Conservation (phyloP, 139 green algal genomes). For the Auxenochlorella pyrenoidosa region DNA sequence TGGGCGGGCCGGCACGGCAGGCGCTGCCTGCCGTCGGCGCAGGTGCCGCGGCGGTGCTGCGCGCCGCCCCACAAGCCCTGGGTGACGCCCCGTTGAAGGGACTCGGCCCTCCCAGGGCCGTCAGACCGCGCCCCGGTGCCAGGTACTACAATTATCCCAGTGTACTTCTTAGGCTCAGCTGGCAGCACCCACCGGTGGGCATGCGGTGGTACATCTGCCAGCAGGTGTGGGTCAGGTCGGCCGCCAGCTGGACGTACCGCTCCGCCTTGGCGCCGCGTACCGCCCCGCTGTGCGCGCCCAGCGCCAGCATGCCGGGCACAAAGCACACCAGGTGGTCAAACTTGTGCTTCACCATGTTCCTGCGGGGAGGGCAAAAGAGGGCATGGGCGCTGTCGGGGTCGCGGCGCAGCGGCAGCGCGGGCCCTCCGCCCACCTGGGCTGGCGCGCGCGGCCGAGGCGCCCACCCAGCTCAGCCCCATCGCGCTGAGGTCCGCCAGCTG, state of each 20-base stretch:
- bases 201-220: constrained; percentile 57
- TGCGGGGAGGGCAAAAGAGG: neutral
- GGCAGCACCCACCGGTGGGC: constrained; percentile 21
- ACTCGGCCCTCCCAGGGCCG: too few species aligned
- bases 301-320: constrained; percentile 69
- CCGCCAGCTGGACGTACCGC: constrained; percentile 55
- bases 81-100: too few species aligned
- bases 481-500: neutral
- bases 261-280: constrained; percentile 49
- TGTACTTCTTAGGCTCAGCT: too few species aligned
- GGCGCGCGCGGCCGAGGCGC: neutral
- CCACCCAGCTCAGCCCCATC: neutral
- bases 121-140: too few species aligned
- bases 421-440: too few species aligned
- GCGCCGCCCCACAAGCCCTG: too few species aligned
- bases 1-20: too few species aligned
- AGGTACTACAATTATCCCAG: too few species aligned
- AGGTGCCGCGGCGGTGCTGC: too few species aligned
- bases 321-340: constrained; percentile 87
- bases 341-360: constrained; percentile 33
- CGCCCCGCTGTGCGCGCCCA: constrained; percentile 57
- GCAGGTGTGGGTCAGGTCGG: constrained; percentile 59
- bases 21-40: too few species aligned
- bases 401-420: neutral
- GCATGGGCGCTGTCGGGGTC: too few species aligned